Evolutionary conservation across 2,329 filamentous ascomycete genomes (phyloP), one percentile per base, ranked within the genome.

Genomic region (Botrytis hyacinthi): DNA sequence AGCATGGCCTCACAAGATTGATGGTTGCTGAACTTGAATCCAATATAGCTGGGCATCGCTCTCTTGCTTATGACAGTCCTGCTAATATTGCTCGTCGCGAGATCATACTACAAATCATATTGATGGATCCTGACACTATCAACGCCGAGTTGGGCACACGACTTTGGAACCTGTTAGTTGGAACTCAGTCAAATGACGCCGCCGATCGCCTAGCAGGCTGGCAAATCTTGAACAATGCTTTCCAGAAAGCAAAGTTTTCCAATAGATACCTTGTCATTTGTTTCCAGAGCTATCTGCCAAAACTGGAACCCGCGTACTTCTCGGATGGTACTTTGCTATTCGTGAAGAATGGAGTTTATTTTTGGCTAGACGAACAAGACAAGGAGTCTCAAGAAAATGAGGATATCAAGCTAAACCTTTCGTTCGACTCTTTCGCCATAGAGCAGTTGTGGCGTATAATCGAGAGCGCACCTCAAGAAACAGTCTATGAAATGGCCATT

Each of bases 371-470:
- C 63, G 86, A 88, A 57, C 82, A 73, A 35, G 67, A 80, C 37
- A 84, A 84, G 35, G 84, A 86, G 67, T 79, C 85, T 32, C 26
- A 14, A 29, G 18, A 57, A 57, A 32, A 69, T 18, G 26, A 69
- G 37, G 54, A 42, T 32, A 82, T 89, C 35, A 86, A 88, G 72
- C 86, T 88, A 63, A 83, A 86, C 12, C 83, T 85, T n/a, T 82
- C 85, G 18, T 80, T 88, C 42, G 84, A 87, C 76, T 87, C 84
- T 75, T 87, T 82, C 76, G 88, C 83, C 40, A 85, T 88, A 61
- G 92, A 96, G 77, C 87, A 94, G 73, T 84, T 97, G n/a, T 97
- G 95, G 95, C 89, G 90, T 37, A 89, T 97, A 78, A 89, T 95
- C 48, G 84, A 97, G 71, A 90, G 88, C 26, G 90, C 92, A 89